phyloP scores from a whole-genome alignment of 768 basidiomycete genomes.

The Leccinum ochraceum region DNA sequence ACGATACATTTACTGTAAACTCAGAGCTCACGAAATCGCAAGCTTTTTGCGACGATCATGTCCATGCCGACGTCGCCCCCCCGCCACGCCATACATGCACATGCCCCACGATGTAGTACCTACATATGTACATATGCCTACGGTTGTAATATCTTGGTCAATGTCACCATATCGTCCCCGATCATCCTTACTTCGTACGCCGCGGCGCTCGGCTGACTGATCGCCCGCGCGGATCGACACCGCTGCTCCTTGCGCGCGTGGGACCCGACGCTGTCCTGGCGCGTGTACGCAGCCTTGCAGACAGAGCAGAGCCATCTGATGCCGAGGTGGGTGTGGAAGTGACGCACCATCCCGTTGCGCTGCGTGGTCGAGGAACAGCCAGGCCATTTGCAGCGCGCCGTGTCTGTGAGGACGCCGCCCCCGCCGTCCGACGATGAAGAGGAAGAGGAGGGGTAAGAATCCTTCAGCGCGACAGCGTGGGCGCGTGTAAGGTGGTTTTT shows the following conservation, averaged over 20 bases:
- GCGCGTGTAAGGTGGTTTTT: slow-evolving; percentile 11
- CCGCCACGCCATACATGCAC: too few relatives aligned
- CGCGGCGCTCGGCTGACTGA: slow-evolving; percentile 16
- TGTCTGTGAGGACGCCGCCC: neutral
- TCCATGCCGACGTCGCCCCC: too few relatives aligned
- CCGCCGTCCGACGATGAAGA: neutral
- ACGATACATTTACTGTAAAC: slow-evolving; percentile 22
- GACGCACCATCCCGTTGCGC: slow-evolving; percentile 14
- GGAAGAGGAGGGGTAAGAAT: neutral
- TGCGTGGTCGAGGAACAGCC: slow-evolving; percentile 10
- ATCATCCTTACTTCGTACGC: slow-evolving; percentile 12
- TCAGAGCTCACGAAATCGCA: slow-evolving; percentile 5
- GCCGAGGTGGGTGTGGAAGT: slow-evolving; percentile 18
- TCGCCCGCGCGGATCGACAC: slow-evolving; percentile 5
- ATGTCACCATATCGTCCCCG: slow-evolving; percentile 14
- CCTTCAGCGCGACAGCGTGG: slow-evolving; percentile 12
- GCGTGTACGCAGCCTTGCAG: slow-evolving; percentile 14
- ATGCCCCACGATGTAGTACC: too few relatives aligned
- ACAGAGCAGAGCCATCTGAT: slow-evolving; percentile 22
- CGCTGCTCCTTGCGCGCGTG: slow-evolving; percentile 8
- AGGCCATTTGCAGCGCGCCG: slow-evolving; percentile 14
- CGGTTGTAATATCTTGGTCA: slow-evolving; percentile 18
- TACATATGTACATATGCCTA: neutral
- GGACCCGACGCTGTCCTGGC: slow-evolving; percentile 17
- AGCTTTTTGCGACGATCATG: neutral